phyloP scores from a whole-genome alignment of 257 asterid genomes.

The Primulina eburnea region DNA sequence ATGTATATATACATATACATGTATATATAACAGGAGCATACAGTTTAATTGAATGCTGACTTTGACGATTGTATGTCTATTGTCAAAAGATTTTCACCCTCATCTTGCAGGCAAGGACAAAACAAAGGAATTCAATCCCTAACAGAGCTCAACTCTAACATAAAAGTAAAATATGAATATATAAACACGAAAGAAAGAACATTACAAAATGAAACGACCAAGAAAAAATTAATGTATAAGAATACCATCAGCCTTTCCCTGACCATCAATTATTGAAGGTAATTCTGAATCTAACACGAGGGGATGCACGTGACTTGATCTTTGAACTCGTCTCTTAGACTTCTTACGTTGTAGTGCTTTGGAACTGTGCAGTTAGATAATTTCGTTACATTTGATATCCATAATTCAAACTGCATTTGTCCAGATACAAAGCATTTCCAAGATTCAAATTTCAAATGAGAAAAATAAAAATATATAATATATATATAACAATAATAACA shows the following conservation, averaged over 20 bases:
- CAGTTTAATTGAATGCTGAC: background rate
- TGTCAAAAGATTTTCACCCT: slow-evolving; percentile 12
- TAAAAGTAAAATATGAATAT: slow-evolving; percentile 11
- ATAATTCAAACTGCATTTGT: slow-evolving; percentile 16
- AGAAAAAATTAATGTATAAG: slow-evolving; percentile 18
- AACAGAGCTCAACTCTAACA: slow-evolving; percentile 20
- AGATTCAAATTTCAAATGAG: background rate
- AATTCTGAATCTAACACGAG: slow-evolving; percentile 58
- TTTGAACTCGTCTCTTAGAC: slow-evolving; percentile 41
- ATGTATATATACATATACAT: slow-evolving; percentile 12
- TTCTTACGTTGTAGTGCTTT: slow-evolving; percentile 58
- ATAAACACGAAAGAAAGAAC: background rate
- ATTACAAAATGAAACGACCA: background rate
- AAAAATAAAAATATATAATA: too few relatives aligned
- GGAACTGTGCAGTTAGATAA: slow-evolving; percentile 53
- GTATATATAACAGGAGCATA: background rate
- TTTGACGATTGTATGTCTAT: background rate
- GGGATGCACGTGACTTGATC: slow-evolving; percentile 70
- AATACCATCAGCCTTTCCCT: slow-evolving; percentile 74
- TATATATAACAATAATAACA: slow-evolving; percentile 6
- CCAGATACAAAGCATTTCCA: slow-evolving; percentile 24
- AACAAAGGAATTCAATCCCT: slow-evolving; percentile 15
- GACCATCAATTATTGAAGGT: slow-evolving; percentile 50
- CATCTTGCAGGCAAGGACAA: slow-evolving; percentile 12
- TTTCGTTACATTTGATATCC: slow-evolving; percentile 30